A percentile compares a stretch with the other conserved stretches of the same genome.
Conservation (phyloP, 768 basidiomycete genomes). For the Lanmaoa pseudosensibilis region DNA sequence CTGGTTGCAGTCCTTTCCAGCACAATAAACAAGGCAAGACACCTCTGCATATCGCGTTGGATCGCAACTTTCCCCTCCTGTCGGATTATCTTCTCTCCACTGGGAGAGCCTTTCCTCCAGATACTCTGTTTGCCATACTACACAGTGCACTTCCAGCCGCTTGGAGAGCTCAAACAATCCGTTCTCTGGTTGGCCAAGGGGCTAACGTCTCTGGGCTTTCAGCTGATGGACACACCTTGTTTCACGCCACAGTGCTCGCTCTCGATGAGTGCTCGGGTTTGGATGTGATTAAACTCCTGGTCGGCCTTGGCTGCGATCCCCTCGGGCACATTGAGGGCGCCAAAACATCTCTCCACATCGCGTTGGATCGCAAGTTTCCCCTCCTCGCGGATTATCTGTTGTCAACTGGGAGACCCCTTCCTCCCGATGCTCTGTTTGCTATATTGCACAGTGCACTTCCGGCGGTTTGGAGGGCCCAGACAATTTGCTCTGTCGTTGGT, state of each 20-base stretch:
- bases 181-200: not conserved
- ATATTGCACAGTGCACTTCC: too few relatives aligned
- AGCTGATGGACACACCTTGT: not conserved
- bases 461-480: too few relatives aligned
- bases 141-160: not conserved
- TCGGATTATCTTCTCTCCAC: not conserved
- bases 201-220: not conserved
- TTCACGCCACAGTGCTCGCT: not conserved
- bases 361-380: too few relatives aligned
- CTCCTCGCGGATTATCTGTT: too few relatives aligned
- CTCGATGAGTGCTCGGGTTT: too few relatives aligned
- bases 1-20: conserved; percentile 6
- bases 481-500: too few relatives aligned
- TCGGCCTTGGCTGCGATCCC: too few relatives aligned
- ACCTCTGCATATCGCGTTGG: conserved; percentile 8
- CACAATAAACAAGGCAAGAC: not conserved
- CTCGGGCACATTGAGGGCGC: too few relatives aligned
- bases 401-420: too few relatives aligned
- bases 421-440: too few relatives aligned
- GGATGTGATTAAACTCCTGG: too few relatives aligned
- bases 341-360: too few relatives aligned
- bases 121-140: not conserved
- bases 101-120: not conserved
- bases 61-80: not conserved
- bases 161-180: not conserved